Conservation (phyloP, 306 rosid species). For the Citrullus colocynthis region DNA sequence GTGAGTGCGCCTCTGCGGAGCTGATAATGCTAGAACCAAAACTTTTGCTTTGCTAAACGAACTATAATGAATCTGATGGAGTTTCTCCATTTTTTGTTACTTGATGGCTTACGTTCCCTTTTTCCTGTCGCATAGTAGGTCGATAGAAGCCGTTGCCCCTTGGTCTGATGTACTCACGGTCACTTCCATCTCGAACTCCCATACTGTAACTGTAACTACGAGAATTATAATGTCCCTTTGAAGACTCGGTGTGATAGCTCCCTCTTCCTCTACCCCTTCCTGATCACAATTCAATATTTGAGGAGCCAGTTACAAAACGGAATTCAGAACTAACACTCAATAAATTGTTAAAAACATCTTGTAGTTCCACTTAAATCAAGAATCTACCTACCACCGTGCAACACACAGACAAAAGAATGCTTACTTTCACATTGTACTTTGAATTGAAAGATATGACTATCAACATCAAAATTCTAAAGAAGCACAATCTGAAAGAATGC, state of each 20-base stretch:
- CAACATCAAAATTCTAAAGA: not conserved
- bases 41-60: slow-evolving; percentile 12
- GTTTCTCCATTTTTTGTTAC: slow-evolving; percentile 43
- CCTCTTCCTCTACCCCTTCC: slow-evolving; percentile 96
- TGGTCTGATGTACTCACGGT: slow-evolving; percentile 43
- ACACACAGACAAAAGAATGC: not conserved
- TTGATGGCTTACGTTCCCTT: slow-evolving; percentile 38
- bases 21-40: slow-evolving; percentile 41
- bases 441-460: not conserved
- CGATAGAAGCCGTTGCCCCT: slow-evolving; percentile 76
- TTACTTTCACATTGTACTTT: too few relatives aligned
- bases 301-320: not conserved
- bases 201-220: slow-evolving; percentile 43
- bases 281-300: slow-evolving; percentile 19
- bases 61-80: slow-evolving; percentile 31
- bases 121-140: slow-evolving; percentile 47
- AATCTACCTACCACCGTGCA: not conserved
- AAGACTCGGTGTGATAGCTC: slow-evolving; percentile 51
- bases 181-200: slow-evolving; percentile 52
- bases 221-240: slow-evolving; percentile 52
- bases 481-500: slow-evolving; percentile 4
- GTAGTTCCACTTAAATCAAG: not conserved
- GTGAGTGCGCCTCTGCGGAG: slow-evolving; percentile 21
- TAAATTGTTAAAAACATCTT: not conserved
- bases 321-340: not conserved